phyloP scores from a whole-genome alignment of 2,329 filamentous ascomycete species.

The Neonectria neomacrospora region DNA sequence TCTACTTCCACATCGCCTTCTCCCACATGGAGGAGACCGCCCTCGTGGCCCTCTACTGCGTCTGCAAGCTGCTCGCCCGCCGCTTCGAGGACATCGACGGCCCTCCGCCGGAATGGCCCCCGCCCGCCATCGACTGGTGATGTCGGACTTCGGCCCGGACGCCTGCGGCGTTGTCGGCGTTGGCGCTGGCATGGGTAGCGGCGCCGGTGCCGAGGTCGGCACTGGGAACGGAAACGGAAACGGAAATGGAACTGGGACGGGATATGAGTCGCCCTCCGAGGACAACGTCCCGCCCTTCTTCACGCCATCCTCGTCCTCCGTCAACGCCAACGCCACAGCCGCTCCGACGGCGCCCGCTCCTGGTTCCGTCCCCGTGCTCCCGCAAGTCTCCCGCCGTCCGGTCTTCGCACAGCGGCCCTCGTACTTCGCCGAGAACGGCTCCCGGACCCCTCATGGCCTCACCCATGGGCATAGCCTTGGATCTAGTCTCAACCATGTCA shows the following conservation, averaged over 20 bases:
- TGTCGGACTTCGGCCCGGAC: constrained; percentile 23
- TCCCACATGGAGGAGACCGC: constrained; percentile 60
- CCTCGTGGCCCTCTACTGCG: constrained; percentile 59
- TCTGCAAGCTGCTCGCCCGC: constrained; percentile 59
- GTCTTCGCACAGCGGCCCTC: constrained; percentile 32
- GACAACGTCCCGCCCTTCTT: constrained; percentile 47
- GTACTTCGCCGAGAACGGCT: constrained; percentile 28
- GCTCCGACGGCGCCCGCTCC: background rate
- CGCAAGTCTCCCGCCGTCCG: constrained; percentile 21
- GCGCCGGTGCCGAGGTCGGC: background rate
- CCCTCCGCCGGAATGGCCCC: constrained; percentile 51
- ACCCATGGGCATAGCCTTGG: constrained; percentile 31
- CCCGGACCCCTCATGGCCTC: constrained; percentile 20
- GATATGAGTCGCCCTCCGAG: constrained; percentile 54
- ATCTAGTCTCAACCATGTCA: constrained; percentile 49
- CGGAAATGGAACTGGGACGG: constrained; percentile 28
- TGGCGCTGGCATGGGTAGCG: constrained; percentile 21
- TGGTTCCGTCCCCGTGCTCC: constrained; percentile 3
- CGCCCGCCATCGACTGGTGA: constrained; percentile 46
- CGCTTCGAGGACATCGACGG: constrained; percentile 59
- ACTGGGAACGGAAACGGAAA: background rate
- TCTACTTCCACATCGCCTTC: constrained; percentile 64
- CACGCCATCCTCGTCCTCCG: constrained; percentile 23
- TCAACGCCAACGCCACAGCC: background rate
- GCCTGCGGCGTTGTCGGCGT: constrained; percentile 13